These are phyloP conservation scores for Globisporangium middletonii DNA, from an alignment of 352 stramenopile genomes.

Conservation along the genomic window DNA sequence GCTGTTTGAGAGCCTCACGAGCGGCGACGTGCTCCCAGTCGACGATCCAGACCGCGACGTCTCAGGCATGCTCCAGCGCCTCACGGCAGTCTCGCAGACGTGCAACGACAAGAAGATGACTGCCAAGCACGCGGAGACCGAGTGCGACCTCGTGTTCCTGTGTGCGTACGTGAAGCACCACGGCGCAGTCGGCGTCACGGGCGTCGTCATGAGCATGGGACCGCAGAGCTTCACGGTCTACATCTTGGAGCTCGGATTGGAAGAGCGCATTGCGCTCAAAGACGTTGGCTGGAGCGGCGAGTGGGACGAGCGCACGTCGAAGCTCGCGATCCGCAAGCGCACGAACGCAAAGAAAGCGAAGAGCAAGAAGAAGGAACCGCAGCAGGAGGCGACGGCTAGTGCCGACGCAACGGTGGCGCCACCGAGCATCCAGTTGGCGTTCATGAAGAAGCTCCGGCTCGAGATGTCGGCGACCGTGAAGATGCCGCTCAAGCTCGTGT, in stretches of 20 bases:
- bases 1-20: constrained; percentile 43
- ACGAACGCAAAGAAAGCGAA: neutral
- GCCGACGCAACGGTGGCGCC: neutral
- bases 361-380: neutral
- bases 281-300: constrained; percentile 30
- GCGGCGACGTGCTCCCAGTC: constrained; percentile 6
- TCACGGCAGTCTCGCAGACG: constrained; percentile 47
- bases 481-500: constrained; percentile 59
- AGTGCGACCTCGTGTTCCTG: constrained; percentile 76
- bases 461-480: constrained; percentile 57
- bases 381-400: neutral
- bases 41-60: constrained; percentile 10
- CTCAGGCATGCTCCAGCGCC: constrained; percentile 28
- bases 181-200: constrained; percentile 52
- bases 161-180: constrained; percentile 69
- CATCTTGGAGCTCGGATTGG: constrained; percentile 64
- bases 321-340: constrained; percentile 27
- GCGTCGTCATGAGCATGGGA: constrained; percentile 65
- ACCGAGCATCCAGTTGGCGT: constrained; percentile 34
- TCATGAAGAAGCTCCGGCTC: constrained; percentile 59
- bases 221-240: constrained; percentile 77
- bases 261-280: constrained; percentile 57
- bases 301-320: constrained; percentile 46
- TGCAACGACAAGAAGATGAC: constrained; percentile 87
- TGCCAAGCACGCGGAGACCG: constrained; percentile 74